Evolutionary conservation across 2,329 filamentous ascomycete species (phyloP).

Genomic region (Dactylonectria estremocensis): DNA sequence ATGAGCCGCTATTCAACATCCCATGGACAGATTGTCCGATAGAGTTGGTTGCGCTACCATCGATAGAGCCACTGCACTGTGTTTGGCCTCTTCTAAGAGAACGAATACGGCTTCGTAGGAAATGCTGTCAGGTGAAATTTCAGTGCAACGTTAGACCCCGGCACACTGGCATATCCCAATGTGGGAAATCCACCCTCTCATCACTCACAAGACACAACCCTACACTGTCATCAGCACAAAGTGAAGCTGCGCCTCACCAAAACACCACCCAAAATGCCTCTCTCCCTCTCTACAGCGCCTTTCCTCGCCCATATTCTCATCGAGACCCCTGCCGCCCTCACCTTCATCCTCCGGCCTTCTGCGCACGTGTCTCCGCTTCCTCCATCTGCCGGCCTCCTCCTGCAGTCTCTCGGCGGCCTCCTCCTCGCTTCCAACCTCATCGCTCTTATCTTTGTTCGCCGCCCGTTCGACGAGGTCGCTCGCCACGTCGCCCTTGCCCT

Average conservation of each 20-base stretch:
- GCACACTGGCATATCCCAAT: too few relatives aligned
- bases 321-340: slow-evolving; percentile 60
- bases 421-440: slow-evolving; percentile 62
- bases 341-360: slow-evolving; percentile 61
- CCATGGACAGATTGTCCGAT: too few relatives aligned
- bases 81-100: too few relatives aligned
- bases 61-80: too few relatives aligned
- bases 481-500: slow-evolving; percentile 58
- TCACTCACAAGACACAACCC: background rate
- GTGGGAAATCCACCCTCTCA: background rate
- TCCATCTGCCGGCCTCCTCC: slow-evolving; percentile 58
- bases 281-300: slow-evolving; percentile 44
- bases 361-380: slow-evolving; percentile 61
- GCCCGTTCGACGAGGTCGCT: slow-evolving; percentile 51
- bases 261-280: slow-evolving; percentile 15
- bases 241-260: background rate
- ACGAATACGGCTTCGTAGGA: too few relatives aligned
- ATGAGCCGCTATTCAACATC: too few relatives aligned
- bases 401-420: slow-evolving; percentile 64
- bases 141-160: too few relatives aligned
- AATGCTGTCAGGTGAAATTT: too few relatives aligned
- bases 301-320: slow-evolving; percentile 57
- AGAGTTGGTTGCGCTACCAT: too few relatives aligned
- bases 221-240: background rate
- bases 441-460: slow-evolving; percentile 55